Percentiles rank a stretch among this genome's conserved stretches.
These are phyloP conservation scores for Ogataea chonburiensis DNA, from an alignment of 805 yeast species.

Conservation along the genomic window DNA sequence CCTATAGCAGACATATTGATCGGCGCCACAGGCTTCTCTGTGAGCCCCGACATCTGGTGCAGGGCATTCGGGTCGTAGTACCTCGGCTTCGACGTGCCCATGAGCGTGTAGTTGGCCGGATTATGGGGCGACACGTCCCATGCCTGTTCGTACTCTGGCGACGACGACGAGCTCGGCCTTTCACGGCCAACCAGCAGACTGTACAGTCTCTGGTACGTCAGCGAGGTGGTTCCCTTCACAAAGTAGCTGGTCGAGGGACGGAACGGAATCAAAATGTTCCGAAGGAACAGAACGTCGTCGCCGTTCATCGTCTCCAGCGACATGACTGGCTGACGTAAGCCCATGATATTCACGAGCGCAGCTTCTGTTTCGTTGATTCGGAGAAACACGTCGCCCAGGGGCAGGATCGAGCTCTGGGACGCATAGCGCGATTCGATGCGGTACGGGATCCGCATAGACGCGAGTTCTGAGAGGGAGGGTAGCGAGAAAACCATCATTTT, in stretches of 20 bases:
- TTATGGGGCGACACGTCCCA: conserved; percentile 42
- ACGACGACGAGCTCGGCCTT: conserved; percentile 47
- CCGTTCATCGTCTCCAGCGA: conserved; percentile 27
- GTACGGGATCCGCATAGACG: conserved; percentile 45
- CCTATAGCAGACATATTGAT: conserved; percentile 15
- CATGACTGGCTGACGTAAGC: conserved; percentile 37
- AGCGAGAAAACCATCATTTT: conserved; percentile 41
- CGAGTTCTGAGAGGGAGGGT: conserved; percentile 63
- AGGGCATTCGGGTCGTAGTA: conserved; percentile 35
- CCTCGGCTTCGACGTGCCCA: conserved; percentile 30
- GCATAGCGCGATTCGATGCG: conserved; percentile 41
- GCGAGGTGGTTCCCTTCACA: conserved; percentile 73
- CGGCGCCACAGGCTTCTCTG: conserved; percentile 19
- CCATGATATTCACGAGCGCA: conserved; percentile 49
- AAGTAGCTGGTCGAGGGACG: conserved; percentile 83
- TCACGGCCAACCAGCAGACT: conserved; percentile 69
- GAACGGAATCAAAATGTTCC: conserved; percentile 63
- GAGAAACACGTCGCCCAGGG: conserved; percentile 52
- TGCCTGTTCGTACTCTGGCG: conserved; percentile 55
- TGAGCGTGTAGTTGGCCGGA: conserved; percentile 31
- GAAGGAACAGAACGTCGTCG: conserved; percentile 67
- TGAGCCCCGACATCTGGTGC: conserved; percentile 30
- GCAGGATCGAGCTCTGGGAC: conserved; percentile 42
- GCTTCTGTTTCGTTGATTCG: conserved; percentile 57
- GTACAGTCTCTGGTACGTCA: conserved; percentile 64